Evolutionary conservation across 2,329 filamentous ascomycete genomes (phyloP), one percentile per base, ranked within the genome.

Genomic region (Venturia carpophila): DNA sequence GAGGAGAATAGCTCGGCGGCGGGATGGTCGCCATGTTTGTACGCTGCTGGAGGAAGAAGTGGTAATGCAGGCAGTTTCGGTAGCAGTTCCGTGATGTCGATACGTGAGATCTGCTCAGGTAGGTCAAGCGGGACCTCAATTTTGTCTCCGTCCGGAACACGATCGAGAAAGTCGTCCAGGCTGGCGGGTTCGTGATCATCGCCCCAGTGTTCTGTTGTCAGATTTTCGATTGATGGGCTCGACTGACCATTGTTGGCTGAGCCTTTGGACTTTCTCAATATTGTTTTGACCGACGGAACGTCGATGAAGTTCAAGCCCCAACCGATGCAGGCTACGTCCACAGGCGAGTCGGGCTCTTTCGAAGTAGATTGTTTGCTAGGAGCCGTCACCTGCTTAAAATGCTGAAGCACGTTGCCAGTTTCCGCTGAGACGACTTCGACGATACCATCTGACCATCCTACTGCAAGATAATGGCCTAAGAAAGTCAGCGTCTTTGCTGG

Each of bases 391-490:
- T 66, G 66, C 69, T 75, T 71, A 71, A 90, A 87, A 71, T 89
- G 85, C 73, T 94, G 89, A 24, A 92, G 86, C 15, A 88, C 84
- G 76, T 93, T 96, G 74, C 87, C 89, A 70, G 86, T 92, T 74
- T 94, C 91, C 27, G 91, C 78, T 67, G 89, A 89, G 73, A 93
- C 83, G 43, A 96, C 78, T 66, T 91, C 86, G 24, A 94, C 84
- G 7, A 84, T 84, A 37, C 90, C 89, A 78, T 96, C 91, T 69
- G 84, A 91, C 86, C 91, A 96, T 58, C 87, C 91, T 17, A 94
- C 85, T 17, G 91, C 91, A 64, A 97, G 82, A 52, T 91, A 86
- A 68, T 90, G 88, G 10, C 88, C 87, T 88, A 64, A 49, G 39
- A 58, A 65, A 37, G 56, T 52, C 41, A 67, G 42, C n/a, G 24